phyloP scores from a whole-genome alignment of 164 flowering plant genomes.

The Piper longum region DNA sequence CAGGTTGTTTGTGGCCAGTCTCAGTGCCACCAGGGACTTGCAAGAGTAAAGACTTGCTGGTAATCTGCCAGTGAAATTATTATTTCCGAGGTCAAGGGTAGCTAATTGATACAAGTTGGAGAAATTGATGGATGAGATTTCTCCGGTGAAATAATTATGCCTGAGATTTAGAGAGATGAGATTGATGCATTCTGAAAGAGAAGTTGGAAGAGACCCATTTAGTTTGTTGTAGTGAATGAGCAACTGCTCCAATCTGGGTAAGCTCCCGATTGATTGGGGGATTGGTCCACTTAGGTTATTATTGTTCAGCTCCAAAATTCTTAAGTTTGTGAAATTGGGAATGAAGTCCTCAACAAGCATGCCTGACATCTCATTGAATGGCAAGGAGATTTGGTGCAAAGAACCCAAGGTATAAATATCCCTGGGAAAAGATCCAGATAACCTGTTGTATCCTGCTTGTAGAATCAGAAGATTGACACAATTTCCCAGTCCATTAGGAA shows the following conservation, averaged over 20 bases:
- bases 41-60: conserved; percentile 49
- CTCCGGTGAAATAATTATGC: conserved; percentile 54
- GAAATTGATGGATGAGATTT: conserved; percentile 36
- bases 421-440: conserved; percentile 49
- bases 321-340: conserved; percentile 52
- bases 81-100: conserved; percentile 66
- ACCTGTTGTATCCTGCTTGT: conserved; percentile 34
- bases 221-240: conserved; percentile 53
- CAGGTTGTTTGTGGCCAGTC: conserved; percentile 51
- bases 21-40: conserved; percentile 36
- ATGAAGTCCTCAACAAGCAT: conserved; percentile 28
- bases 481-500: conserved; percentile 25
- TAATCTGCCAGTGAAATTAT: conserved; percentile 46
- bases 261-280: conserved; percentile 47
- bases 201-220: conserved; percentile 45
- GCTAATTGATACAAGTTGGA: conserved; percentile 32
- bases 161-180: conserved; percentile 56
- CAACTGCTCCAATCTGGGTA: conserved; percentile 35
- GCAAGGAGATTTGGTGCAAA: conserved; percentile 46
- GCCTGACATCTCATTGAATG: conserved; percentile 52
- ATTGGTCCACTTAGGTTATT: conserved; percentile 44
- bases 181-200: conserved; percentile 34
- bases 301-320: conserved; percentile 24
- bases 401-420: conserved; percentile 31
- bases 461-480: conserved; percentile 37